These are phyloP conservation scores for Solanum chiquidenum DNA, from an alignment of 257 asterid species.

Conservation along the genomic window DNA sequence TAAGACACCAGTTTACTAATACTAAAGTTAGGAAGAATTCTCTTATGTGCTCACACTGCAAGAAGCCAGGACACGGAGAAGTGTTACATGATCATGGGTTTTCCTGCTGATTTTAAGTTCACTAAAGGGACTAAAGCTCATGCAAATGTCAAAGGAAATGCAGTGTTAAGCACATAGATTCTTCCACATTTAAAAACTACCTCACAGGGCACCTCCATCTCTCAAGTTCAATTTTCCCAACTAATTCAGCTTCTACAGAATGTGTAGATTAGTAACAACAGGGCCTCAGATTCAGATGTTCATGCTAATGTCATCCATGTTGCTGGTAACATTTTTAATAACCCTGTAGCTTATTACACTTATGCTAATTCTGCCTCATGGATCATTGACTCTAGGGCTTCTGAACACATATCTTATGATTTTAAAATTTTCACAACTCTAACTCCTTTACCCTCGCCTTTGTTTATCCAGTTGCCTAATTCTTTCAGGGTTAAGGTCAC, in stretches of 20 bases:
- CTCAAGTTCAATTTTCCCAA: neutral
- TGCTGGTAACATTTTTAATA: neutral
- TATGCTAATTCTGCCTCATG: neutral
- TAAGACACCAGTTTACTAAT: fast-evolving
- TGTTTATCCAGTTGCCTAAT: neutral
- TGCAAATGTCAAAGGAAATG: fast-evolving
- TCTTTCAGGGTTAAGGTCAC: neutral
- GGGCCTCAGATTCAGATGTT: neutral
- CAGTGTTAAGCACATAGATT: too few species aligned
- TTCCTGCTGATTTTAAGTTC: neutral
- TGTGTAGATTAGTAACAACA: neutral
- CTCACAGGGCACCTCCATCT: neutral
- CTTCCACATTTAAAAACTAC: too few species aligned
- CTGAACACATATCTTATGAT: neutral
- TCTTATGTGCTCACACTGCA: neutral
- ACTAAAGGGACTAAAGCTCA: neutral
- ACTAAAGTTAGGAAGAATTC: too few species aligned
- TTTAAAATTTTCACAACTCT: neutral
- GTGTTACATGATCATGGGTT: neutral
- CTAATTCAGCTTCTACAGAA: neutral
- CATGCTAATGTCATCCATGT: neutral
- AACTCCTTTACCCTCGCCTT: neutral
- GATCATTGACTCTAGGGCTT: neutral
- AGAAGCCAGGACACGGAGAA: neutral
- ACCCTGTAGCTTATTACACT: neutral